Evolutionary conservation across 1,139 yeast species (phyloP).

Genomic region (Hansenula lynferdii): DNA sequence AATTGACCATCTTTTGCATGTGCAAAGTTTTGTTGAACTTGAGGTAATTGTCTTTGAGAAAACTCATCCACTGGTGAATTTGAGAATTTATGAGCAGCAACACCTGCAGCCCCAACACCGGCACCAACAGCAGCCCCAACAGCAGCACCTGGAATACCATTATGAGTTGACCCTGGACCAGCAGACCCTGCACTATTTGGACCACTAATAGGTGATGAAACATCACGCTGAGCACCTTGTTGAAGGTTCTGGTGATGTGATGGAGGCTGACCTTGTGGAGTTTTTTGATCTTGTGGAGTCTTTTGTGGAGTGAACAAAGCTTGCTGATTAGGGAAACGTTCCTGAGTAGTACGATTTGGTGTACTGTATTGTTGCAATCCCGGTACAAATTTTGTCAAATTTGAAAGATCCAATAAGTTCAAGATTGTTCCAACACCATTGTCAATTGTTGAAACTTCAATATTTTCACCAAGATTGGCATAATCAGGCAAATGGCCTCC

Average conservation of each 20-base stretch:
- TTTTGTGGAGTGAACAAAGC: conserved; percentile 20
- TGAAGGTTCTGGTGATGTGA: neutral
- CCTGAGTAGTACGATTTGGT: conserved; percentile 13
- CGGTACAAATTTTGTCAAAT: conserved; percentile 28
- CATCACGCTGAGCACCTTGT: too few relatives aligned
- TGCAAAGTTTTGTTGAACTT: neutral
- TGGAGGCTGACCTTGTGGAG: conserved; percentile 9
- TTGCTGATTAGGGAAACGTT: conserved; percentile 12
- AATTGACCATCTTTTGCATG: neutral
- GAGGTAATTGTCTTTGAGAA: too few relatives aligned
- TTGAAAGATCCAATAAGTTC: conserved; percentile 52
- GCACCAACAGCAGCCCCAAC: conserved; percentile 14
- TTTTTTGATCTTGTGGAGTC: conserved; percentile 6
- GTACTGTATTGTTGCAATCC: conserved; percentile 25
- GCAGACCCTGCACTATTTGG: neutral
- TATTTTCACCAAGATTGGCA: conserved; percentile 41
- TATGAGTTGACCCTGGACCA: neutral
- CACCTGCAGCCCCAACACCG: neutral
- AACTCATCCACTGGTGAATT: neutral
- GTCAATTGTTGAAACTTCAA: conserved; percentile 43
- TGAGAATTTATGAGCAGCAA: neutral
- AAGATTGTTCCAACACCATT: conserved; percentile 53
- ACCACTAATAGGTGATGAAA: too few relatives aligned
- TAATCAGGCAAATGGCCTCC: conserved; percentile 85
- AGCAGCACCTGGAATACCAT: conserved; percentile 3